Base-by-base conservation (phyloP, 768 basidiomycete species). In the Lactifluus piperatus region DNA sequence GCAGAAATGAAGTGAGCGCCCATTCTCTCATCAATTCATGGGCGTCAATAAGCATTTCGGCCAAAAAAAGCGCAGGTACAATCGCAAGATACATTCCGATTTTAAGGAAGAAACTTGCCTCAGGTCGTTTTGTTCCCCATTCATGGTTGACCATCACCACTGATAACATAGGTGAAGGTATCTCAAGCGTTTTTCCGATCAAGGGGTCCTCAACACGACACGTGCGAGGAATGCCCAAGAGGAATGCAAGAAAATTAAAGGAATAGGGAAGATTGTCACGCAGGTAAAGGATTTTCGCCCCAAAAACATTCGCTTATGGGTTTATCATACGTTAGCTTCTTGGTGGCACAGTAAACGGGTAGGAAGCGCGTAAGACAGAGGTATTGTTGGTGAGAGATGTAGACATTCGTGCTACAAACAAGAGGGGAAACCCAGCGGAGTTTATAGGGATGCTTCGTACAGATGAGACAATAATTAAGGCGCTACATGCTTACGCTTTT, bases 81-180 rank as follows among this genome's bases (percentile, higher is more conserved):
- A 92, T 69, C 79, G 85, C 62, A 88, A 84, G 67, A 71, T 91
- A 27, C 90, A 90, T 64, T 72, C 81, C 8, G 86, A 91, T 34
- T 92, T 88, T 70, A 83, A 82, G 64, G 86, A 90, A 69, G 90
- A 91, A 68, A 70, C 80, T 0, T 91, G 90, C 68, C 72, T 83
- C 54, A 79, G 83, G 84, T 84, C 7, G 7, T 18, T 39, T 32
- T 34, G 13, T 22, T 27, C 5, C 29, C n/a, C n/a, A n/a, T 36
- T 34, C 27, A 9, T 1, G n/a, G 32, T 4, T 6, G 20, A n/a
- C n/a, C 14, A 44, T 36, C 11, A 39, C 22, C n/a, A 20, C 55
- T 56, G 54, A 54, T 27, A 26, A 8, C 39, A 16, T 43, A 29
- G 29, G 20, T 20, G 30, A 51, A 65, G 64, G 41, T 63, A 65